Evolutionary conservation across 371 early-diverging fungal species (phyloP).

Genomic region (Actinomucor elegans): DNA sequence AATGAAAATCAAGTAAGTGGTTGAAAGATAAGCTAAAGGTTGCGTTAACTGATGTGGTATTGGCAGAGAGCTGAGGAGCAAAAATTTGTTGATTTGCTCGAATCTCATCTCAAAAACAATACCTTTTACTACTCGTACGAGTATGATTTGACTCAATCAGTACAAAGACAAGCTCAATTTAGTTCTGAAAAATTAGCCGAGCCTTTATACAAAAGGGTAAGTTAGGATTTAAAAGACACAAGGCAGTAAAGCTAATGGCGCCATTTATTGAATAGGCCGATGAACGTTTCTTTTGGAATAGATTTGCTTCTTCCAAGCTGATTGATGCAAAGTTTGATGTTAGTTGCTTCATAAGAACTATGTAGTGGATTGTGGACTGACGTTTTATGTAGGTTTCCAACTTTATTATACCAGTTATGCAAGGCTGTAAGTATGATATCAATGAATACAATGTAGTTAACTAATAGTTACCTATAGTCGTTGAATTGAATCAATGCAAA

Average conservation of each 20-base stretch:
- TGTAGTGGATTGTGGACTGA: too few relatives aligned
- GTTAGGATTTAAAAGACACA: too few relatives aligned
- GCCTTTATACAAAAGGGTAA: constrained; percentile 51
- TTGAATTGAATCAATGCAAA: constrained; percentile 47
- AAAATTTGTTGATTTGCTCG: constrained; percentile 69
- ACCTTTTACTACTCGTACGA: constrained; percentile 86
- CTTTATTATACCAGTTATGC: constrained; percentile 88
- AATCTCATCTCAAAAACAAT: constrained; percentile 65
- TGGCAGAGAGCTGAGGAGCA: constrained; percentile 62
- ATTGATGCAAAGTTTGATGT: constrained; percentile 60
- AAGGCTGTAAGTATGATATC: constrained; percentile 74
- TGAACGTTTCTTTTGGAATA: constrained; percentile 92
- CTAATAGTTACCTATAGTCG: constrained; percentile 39
- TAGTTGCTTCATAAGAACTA: constrained; percentile 19
- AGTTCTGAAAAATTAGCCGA: constrained; percentile 12
- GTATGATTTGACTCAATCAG: constrained; percentile 80
- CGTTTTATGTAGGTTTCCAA: constrained; percentile 54
- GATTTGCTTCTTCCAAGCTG: constrained; percentile 63
- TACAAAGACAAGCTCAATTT: constrained; percentile 71
- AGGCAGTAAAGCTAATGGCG: neutral
- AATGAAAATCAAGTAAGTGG: constrained; percentile 49
- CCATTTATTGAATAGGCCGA: constrained; percentile 57
- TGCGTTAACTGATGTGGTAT: neutral
- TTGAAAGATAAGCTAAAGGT: neutral
- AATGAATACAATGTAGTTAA: neutral